Conservation (phyloP, 2,329 filamentous ascomycete genomes). For the Mycogone perniciosa region DNA sequence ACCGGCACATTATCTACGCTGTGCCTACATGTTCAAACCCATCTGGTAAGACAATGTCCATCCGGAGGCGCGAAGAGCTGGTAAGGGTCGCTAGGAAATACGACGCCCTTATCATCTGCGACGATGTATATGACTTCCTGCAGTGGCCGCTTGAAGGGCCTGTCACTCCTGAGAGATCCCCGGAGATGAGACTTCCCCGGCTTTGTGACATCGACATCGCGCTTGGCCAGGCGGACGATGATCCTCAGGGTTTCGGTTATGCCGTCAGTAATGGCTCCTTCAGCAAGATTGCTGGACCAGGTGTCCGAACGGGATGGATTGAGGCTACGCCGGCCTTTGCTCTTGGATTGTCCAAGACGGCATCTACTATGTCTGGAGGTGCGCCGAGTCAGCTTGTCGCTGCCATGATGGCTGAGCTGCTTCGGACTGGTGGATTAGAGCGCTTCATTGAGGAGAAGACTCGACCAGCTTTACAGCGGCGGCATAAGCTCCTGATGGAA, state of each 20-base stretch:
- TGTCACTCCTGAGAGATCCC: conserved; percentile 22
- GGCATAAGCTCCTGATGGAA: conserved; percentile 46
- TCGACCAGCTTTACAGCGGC: conserved; percentile 38
- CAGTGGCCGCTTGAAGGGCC: conserved; percentile 58
- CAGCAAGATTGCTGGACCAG: conserved; percentile 79
- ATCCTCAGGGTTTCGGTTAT: conserved; percentile 61
- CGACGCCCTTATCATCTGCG: conserved; percentile 76
- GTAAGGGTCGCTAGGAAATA: conserved; percentile 70
- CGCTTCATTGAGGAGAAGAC: conserved; percentile 36
- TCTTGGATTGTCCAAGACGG: conserved; percentile 46
- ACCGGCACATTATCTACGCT: conserved; percentile 80
- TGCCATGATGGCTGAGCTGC: conserved; percentile 43
- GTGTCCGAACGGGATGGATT: conserved; percentile 80
- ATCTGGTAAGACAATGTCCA: conserved; percentile 73
- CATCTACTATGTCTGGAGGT: conserved; percentile 50
- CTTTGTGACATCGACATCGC: conserved; percentile 72
- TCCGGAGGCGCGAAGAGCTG: conserved; percentile 58
- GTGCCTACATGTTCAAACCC: conserved; percentile 90
- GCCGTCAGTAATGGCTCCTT: conserved; percentile 83
- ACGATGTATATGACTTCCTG: conserved; percentile 93
- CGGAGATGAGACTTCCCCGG: conserved; percentile 57
- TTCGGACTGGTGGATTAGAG: conserved; percentile 39
- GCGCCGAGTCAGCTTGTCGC: conserved; percentile 51
- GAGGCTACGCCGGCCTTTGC: conserved; percentile 58
- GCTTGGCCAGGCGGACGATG: conserved; percentile 47